Evolutionary conservation across 768 basidiomycete genomes (phyloP).

Genomic region (Lanmaoa pseudosensibilis): DNA sequence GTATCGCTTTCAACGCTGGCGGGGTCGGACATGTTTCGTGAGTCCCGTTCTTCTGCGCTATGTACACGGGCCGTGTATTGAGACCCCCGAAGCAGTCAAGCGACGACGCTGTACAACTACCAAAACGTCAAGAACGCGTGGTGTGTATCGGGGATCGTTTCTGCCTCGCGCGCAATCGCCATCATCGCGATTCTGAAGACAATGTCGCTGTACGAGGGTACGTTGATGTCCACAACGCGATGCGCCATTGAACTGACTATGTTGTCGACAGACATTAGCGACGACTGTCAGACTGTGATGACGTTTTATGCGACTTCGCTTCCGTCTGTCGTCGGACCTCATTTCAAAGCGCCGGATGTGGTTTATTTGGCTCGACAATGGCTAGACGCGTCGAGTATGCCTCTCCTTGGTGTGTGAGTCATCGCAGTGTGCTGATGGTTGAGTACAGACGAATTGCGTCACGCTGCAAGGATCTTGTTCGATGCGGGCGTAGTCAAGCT

Average conservation of each 20-base stretch:
- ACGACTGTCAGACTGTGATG: constrained; percentile 69
- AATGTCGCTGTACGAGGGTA: constrained; percentile 75
- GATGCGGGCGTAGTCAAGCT: constrained; percentile 70
- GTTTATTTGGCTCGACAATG: constrained; percentile 72
- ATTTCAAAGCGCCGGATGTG: constrained; percentile 68
- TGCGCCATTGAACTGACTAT: neutral
- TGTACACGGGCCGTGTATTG: neutral
- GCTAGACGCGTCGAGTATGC: constrained; percentile 72
- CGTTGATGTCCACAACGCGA: neutral
- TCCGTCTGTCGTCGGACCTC: constrained; percentile 54
- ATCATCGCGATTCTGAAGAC: constrained; percentile 68
- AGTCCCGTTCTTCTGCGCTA: constrained; percentile 3
- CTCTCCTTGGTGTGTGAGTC: neutral
- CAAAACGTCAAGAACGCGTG: constrained; percentile 50
- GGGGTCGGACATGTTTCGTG: constrained; percentile 54
- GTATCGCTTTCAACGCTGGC: constrained; percentile 39
- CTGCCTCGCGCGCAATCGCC: constrained; percentile 68
- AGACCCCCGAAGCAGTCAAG: constrained; percentile 20
- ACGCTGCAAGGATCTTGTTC: constrained; percentile 75
- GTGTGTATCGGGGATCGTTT: constrained; percentile 69
- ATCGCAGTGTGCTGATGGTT: constrained; percentile 5
- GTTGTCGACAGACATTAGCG: constrained; percentile 55
- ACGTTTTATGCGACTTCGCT: constrained; percentile 81
- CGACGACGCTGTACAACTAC: constrained; percentile 43
- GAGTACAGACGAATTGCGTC: constrained; percentile 65